A percentile compares a stretch with the other conserved stretches of the same genome.
These are phyloP conservation scores for Solanum infundibuliforme DNA, from an alignment of 257 asterid genomes.

Conservation along the genomic window DNA sequence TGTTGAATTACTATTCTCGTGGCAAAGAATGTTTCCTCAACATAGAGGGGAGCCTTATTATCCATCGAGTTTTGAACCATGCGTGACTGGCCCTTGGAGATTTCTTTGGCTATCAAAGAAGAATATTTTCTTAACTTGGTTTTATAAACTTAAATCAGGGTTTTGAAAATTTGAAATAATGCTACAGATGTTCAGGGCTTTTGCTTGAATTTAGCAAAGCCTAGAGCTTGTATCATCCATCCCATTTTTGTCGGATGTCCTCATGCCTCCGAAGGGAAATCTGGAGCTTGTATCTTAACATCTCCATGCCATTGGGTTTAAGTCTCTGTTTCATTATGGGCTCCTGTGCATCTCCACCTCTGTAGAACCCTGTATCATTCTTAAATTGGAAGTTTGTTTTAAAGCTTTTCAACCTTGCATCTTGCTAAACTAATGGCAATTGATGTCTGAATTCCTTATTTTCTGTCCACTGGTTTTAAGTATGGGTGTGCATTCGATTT, in stretches of 20 bases:
- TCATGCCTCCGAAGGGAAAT: background rate
- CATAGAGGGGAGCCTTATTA: background rate
- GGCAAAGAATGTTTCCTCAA: background rate
- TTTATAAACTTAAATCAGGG: background rate
- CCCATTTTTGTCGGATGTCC: background rate
- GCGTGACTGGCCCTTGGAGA: background rate
- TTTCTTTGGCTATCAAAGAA: background rate
- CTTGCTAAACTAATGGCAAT: background rate
- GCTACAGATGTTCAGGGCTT: background rate
- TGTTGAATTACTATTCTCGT: background rate
- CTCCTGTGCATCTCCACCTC: background rate
- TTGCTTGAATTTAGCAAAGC: background rate
- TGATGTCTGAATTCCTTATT: background rate
- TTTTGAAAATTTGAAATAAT: background rate
- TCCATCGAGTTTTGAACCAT: background rate
- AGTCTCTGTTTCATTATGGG: background rate
- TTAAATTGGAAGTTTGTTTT: background rate
- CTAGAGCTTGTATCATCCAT: background rate
- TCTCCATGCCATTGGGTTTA: background rate
- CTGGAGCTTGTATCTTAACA: background rate
- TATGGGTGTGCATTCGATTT: background rate
- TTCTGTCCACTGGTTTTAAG: background rate
- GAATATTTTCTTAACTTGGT: background rate
- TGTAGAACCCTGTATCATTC: background rate
- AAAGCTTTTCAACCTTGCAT: background rate